Percentiles rank a stretch among this genome's conserved stretches.
Evolutionary conservation across 2,329 filamentous ascomycete species (phyloP).

Genomic region (Pleoardoris graminearum): DNA sequence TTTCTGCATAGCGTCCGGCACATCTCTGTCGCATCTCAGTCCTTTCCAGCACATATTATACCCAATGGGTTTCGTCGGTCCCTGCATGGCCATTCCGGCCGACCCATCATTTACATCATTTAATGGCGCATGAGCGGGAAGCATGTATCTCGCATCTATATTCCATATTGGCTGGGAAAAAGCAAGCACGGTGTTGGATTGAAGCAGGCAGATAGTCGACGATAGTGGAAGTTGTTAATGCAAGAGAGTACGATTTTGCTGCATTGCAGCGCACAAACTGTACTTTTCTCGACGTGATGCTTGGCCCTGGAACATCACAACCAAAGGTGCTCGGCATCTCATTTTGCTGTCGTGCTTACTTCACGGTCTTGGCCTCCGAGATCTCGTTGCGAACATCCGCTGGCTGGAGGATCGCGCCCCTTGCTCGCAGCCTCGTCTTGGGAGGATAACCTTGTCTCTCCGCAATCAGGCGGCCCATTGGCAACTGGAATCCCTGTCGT

Average conservation of each 20-base stretch:
- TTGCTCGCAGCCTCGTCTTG: not conserved
- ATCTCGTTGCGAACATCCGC: not conserved
- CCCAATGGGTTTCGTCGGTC: slow-evolving; percentile 17
- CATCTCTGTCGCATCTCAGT: slow-evolving; percentile 9
- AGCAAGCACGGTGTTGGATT: not conserved
- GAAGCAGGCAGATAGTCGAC: too few species aligned
- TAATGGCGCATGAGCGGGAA: not conserved
- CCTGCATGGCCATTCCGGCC: slow-evolving; percentile 4
- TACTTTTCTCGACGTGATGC: too few species aligned
- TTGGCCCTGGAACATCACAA: too few species aligned
- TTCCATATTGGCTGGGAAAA: slow-evolving; percentile 1
- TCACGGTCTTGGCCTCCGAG: not conserved
- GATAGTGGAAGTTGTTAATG: not conserved
- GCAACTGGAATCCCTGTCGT: not conserved
- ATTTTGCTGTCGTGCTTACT: not conserved
- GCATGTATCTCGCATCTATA: not conserved
- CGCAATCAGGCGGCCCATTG: not conserved
- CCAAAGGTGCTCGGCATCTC: too few species aligned
- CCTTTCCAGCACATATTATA: slow-evolving; percentile 13
- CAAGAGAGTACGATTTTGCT: not conserved
- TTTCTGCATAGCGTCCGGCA: slow-evolving; percentile 23
- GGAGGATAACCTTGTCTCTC: not conserved
- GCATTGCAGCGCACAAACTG: not conserved
- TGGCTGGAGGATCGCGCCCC: not conserved
- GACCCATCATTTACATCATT: not conserved